Evolutionary conservation across 345 rosid species (phyloP).

Genomic region (Balakata baccata): DNA sequence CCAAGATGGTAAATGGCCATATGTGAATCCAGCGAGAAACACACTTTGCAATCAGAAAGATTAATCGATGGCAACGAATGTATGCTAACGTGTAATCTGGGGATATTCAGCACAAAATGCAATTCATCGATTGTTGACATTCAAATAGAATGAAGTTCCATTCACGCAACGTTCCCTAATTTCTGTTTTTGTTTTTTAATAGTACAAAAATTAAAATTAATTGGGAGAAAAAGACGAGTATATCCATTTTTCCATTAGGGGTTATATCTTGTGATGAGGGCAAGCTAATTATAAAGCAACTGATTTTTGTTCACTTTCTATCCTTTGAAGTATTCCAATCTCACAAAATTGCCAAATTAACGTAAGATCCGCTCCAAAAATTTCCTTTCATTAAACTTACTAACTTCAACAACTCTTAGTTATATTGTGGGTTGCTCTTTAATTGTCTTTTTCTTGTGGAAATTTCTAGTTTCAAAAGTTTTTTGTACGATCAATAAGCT

Average conservation of each 20-base stretch:
- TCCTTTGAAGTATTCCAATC: background rate
- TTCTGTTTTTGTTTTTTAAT: background rate
- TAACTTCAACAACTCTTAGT: too few relatives aligned
- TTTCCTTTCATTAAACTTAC: too few relatives aligned
- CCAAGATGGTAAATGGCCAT: too few relatives aligned
- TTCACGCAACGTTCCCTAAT: background rate
- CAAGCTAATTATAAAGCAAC: background rate
- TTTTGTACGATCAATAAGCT: too few relatives aligned
- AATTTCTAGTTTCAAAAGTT: too few relatives aligned
- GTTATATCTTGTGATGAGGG: background rate
- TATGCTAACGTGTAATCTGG: slow-evolving; percentile 1
- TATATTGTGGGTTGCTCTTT: too few relatives aligned
- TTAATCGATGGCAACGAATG: background rate
- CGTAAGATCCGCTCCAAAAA: too few relatives aligned
- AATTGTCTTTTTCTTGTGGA: too few relatives aligned
- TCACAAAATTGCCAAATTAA: too few relatives aligned
- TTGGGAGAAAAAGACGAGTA: background rate
- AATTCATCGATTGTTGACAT: background rate
- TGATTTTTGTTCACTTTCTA: background rate
- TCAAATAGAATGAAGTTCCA: background rate
- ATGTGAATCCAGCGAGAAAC: too few relatives aligned
- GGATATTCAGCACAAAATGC: background rate
- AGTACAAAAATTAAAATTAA: background rate
- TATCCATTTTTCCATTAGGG: background rate
- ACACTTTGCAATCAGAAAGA: background rate